Percentiles rank a stretch among this genome's conserved stretches.
Evolutionary conservation across 208 protist species (phyloP).

Genomic region (Trypanosoma lewisi): DNA sequence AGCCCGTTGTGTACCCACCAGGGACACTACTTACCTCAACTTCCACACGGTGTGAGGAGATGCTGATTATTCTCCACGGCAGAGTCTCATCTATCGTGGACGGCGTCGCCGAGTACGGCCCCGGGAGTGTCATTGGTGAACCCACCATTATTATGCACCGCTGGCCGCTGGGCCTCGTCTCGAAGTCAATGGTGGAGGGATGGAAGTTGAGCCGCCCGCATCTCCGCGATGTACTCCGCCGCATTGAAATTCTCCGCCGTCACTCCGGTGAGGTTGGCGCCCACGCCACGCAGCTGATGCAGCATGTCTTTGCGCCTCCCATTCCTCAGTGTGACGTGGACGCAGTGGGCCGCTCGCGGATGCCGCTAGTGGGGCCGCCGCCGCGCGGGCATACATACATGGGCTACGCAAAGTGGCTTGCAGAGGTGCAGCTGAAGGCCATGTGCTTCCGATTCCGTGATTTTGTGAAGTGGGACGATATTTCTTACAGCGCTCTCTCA

Average conservation of each 20-base stretch:
- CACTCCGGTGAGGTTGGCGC: conserved; percentile 71
- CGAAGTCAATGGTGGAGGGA: conserved; percentile 85
- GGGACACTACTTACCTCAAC: conserved; percentile 73
- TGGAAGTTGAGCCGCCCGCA: conserved; percentile 64
- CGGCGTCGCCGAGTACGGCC: conserved; percentile 66
- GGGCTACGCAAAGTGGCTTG: conserved; percentile 52
- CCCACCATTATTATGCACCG: conserved; percentile 76
- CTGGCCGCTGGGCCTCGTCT: conserved; percentile 74
- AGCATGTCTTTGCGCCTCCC: conserved; percentile 62
- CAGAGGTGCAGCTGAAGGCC: conserved; percentile 66
- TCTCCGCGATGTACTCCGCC: conserved; percentile 61
- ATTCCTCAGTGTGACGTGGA: conserved; percentile 66
- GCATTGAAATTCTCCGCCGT: conserved; percentile 56
- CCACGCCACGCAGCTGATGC: conserved; percentile 54
- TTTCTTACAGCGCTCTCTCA: conserved; percentile 64
- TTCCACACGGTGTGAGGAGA: conserved; percentile 55
- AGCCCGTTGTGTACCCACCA: conserved; percentile 77
- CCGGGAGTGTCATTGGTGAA: conserved; percentile 75
- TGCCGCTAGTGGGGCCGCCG: conserved; percentile 61
- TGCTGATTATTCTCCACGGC: conserved; percentile 79
- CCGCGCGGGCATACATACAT: conserved; percentile 53
- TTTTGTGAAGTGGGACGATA: conserved; percentile 82
- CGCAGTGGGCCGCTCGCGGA: conserved; percentile 59
- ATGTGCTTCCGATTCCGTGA: conserved; percentile 69
- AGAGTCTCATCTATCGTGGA: conserved; percentile 52